Evolutionary conservation across 1,284 basidiomycete genomes (phyloP), one percentile per base, ranked within the genome.

Genomic region (Taiwanofungus camphoratus): DNA sequence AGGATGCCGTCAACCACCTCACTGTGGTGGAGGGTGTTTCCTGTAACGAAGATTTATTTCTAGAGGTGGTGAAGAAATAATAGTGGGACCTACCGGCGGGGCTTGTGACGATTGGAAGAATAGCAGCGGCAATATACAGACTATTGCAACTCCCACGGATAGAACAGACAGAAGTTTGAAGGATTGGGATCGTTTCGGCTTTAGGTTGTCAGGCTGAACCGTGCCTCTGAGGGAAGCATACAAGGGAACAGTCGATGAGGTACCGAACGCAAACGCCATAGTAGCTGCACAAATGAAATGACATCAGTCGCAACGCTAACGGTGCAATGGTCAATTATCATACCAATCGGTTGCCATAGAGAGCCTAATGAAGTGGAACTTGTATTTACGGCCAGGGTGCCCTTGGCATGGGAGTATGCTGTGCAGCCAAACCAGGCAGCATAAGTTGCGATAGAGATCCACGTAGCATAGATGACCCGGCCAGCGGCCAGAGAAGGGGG

Each of bases 341-440:
- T 51, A 86, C 84, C 73, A 44, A 77, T 69, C 49, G 75, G 76
- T 53, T 79, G 73, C 79, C 80, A 83, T 27, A 83, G 63, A 24
- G 65, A 55, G 19, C 79, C 77, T 42, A 67, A 57, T 38, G 60
- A 65, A 15, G 67, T 51, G 61, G 68, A 69, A 29, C 61, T 61
- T 18, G 63, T 50, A 31, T 64, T 63, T 8, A 58, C 52, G n/a
- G 59, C 58, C 12, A 72, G 62, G 8, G 65, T 60, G 16, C 72
- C 73, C 36, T 69, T 61, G 0, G 67, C 60, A 56, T 79, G 69
- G 16, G 76, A 72, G 49, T 73, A 74, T 13, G 68, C 64, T 11
- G 73, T 66, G 38, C 66, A 73, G 9, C 65, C 58, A 40, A 84
- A 58, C 84, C 83, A 87, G 0, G 66, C 65, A 22, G 76, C 42